Conservation (phyloP, 805 yeast genomes). For the Candida ficus region DNA sequence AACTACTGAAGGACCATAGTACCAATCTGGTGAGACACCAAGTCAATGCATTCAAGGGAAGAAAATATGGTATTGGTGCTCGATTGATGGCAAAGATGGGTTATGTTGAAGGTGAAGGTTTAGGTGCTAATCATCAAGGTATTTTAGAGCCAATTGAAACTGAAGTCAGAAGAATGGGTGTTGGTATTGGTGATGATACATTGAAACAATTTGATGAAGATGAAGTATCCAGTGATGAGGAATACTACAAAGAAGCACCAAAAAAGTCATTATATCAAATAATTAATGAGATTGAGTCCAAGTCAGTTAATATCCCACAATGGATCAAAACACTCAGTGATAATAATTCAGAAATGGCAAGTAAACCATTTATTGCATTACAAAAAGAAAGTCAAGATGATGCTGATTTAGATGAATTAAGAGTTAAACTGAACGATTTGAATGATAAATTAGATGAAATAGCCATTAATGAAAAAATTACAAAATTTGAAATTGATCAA, state of each 20-base stretch:
- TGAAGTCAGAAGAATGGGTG: slow-evolving; percentile 47
- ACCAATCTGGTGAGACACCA: neutral
- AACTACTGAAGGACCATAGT: neutral
- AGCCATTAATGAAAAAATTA: slow-evolving; percentile 10
- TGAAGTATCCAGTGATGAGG: slow-evolving; percentile 20
- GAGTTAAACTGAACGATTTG: slow-evolving; percentile 11
- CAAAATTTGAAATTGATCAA: slow-evolving; percentile 10
- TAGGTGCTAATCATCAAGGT: slow-evolving; percentile 73
- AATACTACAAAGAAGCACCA: slow-evolving; percentile 22
- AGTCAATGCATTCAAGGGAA: slow-evolving; percentile 16
- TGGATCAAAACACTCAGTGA: slow-evolving; percentile 19
- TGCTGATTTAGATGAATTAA: slow-evolving; percentile 10
- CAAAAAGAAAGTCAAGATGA: slow-evolving; percentile 29
- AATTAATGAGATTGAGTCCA: slow-evolving; percentile 18
- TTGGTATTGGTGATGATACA: slow-evolving; percentile 67
- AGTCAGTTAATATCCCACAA: slow-evolving; percentile 18
- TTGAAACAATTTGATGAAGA: slow-evolving; percentile 10
- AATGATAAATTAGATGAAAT: slow-evolving; percentile 14
- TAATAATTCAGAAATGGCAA: slow-evolving; percentile 23
- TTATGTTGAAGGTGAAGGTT: slow-evolving; percentile 73
- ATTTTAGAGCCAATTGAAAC: slow-evolving; percentile 78
- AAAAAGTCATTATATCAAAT: slow-evolving; percentile 23
- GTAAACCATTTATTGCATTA: slow-evolving; percentile 32
- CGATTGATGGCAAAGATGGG: slow-evolving; percentile 79
- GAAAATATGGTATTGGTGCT: slow-evolving; percentile 81